phyloP scores from a whole-genome alignment of 345 rosid genomes.

The Acer campestre region DNA sequence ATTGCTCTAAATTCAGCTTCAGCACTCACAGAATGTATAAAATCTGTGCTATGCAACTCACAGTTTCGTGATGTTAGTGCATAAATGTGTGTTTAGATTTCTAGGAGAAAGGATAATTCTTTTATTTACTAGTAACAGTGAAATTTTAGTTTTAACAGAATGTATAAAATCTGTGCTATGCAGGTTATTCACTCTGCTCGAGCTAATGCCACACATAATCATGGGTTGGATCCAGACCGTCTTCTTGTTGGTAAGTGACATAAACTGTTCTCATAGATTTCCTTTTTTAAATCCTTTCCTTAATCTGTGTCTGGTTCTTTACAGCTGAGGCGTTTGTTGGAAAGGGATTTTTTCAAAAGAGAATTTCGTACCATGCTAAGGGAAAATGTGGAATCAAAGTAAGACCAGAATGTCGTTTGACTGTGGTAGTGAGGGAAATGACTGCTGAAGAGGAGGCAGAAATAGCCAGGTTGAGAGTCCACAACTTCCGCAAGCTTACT shows the following conservation, averaged over 20 bases:
- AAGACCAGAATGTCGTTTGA: conserved; percentile 74
- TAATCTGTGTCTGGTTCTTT: conserved; percentile 3
- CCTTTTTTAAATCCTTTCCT: background rate
- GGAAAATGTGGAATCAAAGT: conserved; percentile 61
- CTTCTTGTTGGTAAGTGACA: conserved; percentile 75
- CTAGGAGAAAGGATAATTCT: background rate
- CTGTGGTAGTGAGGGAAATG: conserved; percentile 80
- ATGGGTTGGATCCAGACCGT: conserved; percentile 80
- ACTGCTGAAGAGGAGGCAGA: conserved; percentile 86
- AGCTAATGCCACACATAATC: conserved; percentile 93
- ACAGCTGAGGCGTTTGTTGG: conserved; percentile 95
- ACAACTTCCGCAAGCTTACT: conserved; percentile 71
- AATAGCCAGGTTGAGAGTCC: conserved; percentile 77
- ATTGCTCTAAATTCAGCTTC: too few species aligned
- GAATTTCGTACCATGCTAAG: conserved; percentile 63
- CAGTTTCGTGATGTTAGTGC: background rate
- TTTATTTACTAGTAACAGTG: background rate
- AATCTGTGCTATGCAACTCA: too few species aligned
- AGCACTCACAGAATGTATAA: too few species aligned
- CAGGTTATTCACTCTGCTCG: conserved; percentile 93
- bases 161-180: conserved; percentile 7
- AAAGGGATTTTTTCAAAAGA: conserved; percentile 73
- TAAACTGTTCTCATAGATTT: conserved; percentile 10
- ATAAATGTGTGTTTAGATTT: background rate
- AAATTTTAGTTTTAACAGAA: background rate